phyloP scores from a whole-genome alignment of 2,329 filamentous ascomycete species.

The Botrytis fragariae region DNA sequence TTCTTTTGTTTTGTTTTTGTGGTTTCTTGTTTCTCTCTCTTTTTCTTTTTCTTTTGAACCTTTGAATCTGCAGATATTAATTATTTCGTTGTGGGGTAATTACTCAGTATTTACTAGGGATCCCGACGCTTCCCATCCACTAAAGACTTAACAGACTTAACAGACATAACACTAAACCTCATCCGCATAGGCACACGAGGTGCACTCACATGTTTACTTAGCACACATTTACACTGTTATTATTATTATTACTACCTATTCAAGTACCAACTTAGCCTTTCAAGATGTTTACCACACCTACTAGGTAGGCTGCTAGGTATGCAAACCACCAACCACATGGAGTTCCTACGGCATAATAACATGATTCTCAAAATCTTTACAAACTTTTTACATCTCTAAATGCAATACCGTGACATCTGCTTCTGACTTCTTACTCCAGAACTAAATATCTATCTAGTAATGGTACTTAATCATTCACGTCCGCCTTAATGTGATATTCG shows the following conservation, averaged over 20 bases:
- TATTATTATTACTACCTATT: background rate
- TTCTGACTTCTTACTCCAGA: background rate
- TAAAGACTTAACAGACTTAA: background rate
- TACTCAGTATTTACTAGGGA: background rate
- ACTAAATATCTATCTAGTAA: background rate
- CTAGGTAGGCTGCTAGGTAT: background rate
- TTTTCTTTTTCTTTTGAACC: background rate
- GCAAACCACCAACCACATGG: background rate
- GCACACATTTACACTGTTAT: background rate
- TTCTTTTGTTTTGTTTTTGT: background rate
- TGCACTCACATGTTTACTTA: background rate
- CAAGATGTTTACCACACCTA: background rate
- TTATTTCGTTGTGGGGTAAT: conserved; percentile 11
- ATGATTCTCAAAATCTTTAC: background rate
- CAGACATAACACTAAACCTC: background rate
- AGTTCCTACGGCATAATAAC: background rate
- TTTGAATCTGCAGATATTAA: conserved; percentile 2
- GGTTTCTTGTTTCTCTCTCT: background rate
- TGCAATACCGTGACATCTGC: background rate
- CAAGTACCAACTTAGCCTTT: background rate
- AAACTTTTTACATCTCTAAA: background rate
- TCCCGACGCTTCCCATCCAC: background rate
- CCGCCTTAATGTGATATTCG: conserved; percentile 14
- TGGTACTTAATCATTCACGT: conserved; percentile 5
- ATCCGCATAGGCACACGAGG: background rate